These are phyloP conservation scores for Vararia minispora DNA, from an alignment of 768 basidiomycete genomes.

Conservation along the genomic window DNA sequence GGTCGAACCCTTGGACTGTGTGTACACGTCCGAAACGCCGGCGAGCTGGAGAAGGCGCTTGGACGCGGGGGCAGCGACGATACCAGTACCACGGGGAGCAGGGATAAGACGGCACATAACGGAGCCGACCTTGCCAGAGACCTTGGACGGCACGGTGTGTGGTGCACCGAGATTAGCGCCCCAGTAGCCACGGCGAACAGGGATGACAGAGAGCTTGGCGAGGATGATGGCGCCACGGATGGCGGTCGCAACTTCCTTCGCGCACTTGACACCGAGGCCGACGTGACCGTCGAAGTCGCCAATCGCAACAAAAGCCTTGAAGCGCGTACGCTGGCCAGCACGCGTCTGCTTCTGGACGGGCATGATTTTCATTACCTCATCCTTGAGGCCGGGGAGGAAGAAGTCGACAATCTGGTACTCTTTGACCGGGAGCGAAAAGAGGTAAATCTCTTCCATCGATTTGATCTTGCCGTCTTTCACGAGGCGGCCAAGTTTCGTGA, in stretches of 20 bases:
- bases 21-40: conserved; percentile 96
- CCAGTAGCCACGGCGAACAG: conserved; percentile 99
- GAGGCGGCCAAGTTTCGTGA: conserved; percentile 98
- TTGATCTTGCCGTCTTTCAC: conserved; percentile 99
- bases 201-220: conserved; percentile 95
- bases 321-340: conserved; percentile 98
- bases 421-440: conserved; percentile 99
- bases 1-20: conserved; percentile 95
- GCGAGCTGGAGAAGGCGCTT: conserved; percentile 96
- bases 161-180: conserved; percentile 98
- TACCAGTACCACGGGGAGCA: conserved; percentile 96
- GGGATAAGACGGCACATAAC: conserved; percentile 99
- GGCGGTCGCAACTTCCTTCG: conserved; percentile 99
- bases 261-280: conserved; percentile 98
- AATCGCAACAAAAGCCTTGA: conserved; percentile 99
- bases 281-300: conserved; percentile 99
- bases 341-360: conserved; percentile 99
- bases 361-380: conserved; percentile 99
- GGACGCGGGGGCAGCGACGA: conserved; percentile 96
- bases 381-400: conserved; percentile 99
- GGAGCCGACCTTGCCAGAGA: conserved; percentile 96
- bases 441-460: conserved; percentile 99
- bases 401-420: conserved; percentile 99
- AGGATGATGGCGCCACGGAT: conserved; percentile 99
- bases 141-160: conserved; percentile 98